A percentile compares a stretch with the other conserved stretches of the same genome.
phyloP scores from a whole-genome alignment of 176 grass and related monocot genomes.

The Paspalum vaginatum region DNA sequence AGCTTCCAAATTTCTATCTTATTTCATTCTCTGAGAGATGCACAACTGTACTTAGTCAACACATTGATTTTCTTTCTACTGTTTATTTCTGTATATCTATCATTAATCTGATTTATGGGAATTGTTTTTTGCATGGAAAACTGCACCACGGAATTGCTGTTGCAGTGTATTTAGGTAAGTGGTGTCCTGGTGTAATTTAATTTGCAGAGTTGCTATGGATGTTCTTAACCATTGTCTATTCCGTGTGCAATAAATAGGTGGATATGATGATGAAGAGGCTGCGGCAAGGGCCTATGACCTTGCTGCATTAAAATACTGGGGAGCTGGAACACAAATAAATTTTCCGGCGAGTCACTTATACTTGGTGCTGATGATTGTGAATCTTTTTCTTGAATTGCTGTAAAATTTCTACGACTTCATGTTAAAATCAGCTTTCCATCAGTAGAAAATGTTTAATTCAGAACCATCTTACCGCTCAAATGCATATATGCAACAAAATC shows the following conservation, averaged over 20 bases:
- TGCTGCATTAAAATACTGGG: slow-evolving; percentile 98
- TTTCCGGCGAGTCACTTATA: slow-evolving; percentile 75
- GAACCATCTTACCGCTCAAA: neutral
- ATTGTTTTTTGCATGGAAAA: slow-evolving; percentile 75
- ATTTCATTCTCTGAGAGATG: slow-evolving; percentile 2
- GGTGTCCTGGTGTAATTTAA: neutral
- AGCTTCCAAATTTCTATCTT: slow-evolving; percentile 22
- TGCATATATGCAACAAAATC: neutral
- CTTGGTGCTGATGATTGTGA: slow-evolving; percentile 1
- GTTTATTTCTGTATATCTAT: neutral
- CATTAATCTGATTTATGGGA: slow-evolving; percentile 46
- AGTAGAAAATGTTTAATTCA: slow-evolving; percentile 14
- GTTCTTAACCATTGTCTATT: slow-evolving; percentile 33
- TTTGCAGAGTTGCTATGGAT: neutral
- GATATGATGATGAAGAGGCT: slow-evolving; percentile 99
- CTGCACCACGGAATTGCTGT: slow-evolving; percentile 25
- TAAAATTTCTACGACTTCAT: slow-evolving; percentile 1
- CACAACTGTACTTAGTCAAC: slow-evolving; percentile 29
- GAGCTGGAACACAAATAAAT: slow-evolving; percentile 97
- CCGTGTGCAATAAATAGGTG: slow-evolving; percentile 55
- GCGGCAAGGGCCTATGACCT: slow-evolving; percentile 99
- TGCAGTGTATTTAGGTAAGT: slow-evolving; percentile 97
- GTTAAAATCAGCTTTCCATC: neutral
- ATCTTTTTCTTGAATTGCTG: neutral
- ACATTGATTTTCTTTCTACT: slow-evolving; percentile 18